These are phyloP conservation scores for Phytophthora ohioensis DNA, from an alignment of 352 stramenopile species.

Conservation along the genomic window DNA sequence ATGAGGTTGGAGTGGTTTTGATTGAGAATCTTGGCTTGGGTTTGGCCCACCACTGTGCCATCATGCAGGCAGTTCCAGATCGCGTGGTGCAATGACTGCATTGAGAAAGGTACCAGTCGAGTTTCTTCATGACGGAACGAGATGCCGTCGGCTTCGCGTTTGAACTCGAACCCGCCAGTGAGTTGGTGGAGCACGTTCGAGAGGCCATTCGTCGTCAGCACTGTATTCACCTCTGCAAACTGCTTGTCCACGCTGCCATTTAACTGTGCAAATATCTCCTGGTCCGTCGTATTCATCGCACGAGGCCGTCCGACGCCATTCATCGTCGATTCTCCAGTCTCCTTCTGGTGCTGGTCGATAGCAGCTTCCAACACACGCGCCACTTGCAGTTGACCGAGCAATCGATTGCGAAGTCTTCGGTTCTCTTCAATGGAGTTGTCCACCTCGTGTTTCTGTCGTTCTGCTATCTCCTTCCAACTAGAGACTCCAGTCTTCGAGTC, in stretches of 20 bases:
- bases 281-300: constrained; percentile 7
- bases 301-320: not conserved
- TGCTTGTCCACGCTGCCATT: constrained; percentile 28
- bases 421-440: constrained; percentile 33
- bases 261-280: constrained; percentile 33
- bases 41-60: constrained; percentile 5
- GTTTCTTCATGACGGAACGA: constrained; percentile 37
- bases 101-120: constrained; percentile 32
- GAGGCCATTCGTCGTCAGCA: constrained; percentile 32
- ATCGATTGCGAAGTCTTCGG: constrained; percentile 27
- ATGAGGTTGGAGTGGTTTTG: constrained; percentile 38
- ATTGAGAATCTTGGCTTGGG: constrained; percentile 5
- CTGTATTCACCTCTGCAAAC: constrained; percentile 16
- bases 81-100: constrained; percentile 19
- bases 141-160: constrained; percentile 28
- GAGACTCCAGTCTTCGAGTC: constrained; percentile 1
- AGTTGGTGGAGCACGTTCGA: constrained; percentile 24
- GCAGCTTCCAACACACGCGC: constrained; percentile 35
- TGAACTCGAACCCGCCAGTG: constrained; percentile 34
- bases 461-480: constrained; percentile 32
- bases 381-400: constrained; percentile 36
- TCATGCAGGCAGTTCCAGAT: constrained; percentile 35
- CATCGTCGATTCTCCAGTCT: constrained; percentile 1
- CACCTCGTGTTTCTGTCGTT: constrained; percentile 29
- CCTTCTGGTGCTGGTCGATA: constrained; percentile 31